Evolutionary conservation across 192 early-diverging fungal species (phyloP), one percentile per base, ranked within the genome.

Genomic region (Dimargaris verticillata): DNA sequence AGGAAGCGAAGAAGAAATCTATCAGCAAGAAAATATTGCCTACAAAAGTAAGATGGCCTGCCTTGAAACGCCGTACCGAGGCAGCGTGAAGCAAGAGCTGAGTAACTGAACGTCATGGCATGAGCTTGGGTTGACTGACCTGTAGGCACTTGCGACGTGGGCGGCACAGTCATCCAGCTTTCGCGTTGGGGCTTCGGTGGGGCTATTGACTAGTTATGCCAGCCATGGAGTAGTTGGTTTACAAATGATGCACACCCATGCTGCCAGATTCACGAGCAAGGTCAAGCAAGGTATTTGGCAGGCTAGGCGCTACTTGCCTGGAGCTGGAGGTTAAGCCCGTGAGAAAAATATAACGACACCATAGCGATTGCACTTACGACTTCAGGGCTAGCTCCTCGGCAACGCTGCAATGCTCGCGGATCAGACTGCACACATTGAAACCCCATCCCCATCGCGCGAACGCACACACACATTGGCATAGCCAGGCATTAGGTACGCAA

Each of bases 151-250:
- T 50, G 10, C 5, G 49, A 50, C 49, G 49, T 50, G 15, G 55
- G 55, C 13, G 55, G 55, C 13, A 29, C 28, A 2, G 41, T 25
- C 55, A 58, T 58, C 55, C 55, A 58, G 26, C 41, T 33, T 9
- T 18, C 55, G 12, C 55, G 55, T 58, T 17, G 13, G 15, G 55
- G 41, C 6, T 20, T 5, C 22, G 18, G 10, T 13, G 49, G 49
- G n/a, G 14, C 44, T 7, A 12, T 45, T 15, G 44, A 12, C 44
- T 45, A 15, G 7, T 12, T 12, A 15, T 45, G 44, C 15, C 7
- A 45, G 10, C 10, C 15, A 45, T 45, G 44, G 7, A 15, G 44
- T 7, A 15, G 15, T 45, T 45, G 7, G 44, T 12, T 12, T 12
- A 15, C 44, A 45, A 12, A 12, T 12, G 44, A 9, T 45, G 10